Conservation (phyloP, 805 yeast genomes). For the Kodamaea restingae region DNA sequence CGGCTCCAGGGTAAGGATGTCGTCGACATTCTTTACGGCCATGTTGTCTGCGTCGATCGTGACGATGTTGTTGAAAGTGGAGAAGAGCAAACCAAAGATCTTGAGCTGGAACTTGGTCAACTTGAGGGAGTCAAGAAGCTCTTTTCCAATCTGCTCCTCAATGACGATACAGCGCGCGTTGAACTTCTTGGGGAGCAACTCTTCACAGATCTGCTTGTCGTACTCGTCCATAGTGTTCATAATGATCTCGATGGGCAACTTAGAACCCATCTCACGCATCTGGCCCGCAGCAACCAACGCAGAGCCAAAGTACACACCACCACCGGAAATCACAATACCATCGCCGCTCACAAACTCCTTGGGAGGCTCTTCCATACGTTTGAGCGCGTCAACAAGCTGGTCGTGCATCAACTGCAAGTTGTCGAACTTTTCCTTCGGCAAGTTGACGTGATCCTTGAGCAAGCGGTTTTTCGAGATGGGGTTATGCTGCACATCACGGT, state of each 20-base stretch:
- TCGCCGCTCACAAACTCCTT: slow-evolving; percentile 24
- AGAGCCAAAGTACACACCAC: slow-evolving; percentile 23
- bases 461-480: slow-evolving; percentile 13
- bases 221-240: slow-evolving; percentile 22
- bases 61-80: slow-evolving; percentile 32
- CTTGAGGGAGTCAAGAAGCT: slow-evolving; percentile 15
- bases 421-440: slow-evolving; percentile 16
- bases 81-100: slow-evolving; percentile 28
- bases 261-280: slow-evolving; percentile 28
- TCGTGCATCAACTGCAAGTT: slow-evolving; percentile 26
- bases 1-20: slow-evolving; percentile 20
- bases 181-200: slow-evolving; percentile 19
- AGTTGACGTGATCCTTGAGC: slow-evolving; percentile 11
- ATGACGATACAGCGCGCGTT: slow-evolving; percentile 27
- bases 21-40: slow-evolving; percentile 29
- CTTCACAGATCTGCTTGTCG: slow-evolving; percentile 25
- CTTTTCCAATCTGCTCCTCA: slow-evolving; percentile 22
- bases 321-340: slow-evolving; percentile 35
- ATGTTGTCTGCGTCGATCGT: slow-evolving; percentile 33
- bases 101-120: slow-evolving; percentile 26
- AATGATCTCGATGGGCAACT: slow-evolving; percentile 33
- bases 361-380: slow-evolving; percentile 23
- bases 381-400: slow-evolving; percentile 22
- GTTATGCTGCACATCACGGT: slow-evolving; percentile 12
- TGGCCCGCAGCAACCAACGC: slow-evolving; percentile 29